phyloP scores from a whole-genome alignment of 495 filamentous ascomycete species.

The Lentithecium fluviatile region DNA sequence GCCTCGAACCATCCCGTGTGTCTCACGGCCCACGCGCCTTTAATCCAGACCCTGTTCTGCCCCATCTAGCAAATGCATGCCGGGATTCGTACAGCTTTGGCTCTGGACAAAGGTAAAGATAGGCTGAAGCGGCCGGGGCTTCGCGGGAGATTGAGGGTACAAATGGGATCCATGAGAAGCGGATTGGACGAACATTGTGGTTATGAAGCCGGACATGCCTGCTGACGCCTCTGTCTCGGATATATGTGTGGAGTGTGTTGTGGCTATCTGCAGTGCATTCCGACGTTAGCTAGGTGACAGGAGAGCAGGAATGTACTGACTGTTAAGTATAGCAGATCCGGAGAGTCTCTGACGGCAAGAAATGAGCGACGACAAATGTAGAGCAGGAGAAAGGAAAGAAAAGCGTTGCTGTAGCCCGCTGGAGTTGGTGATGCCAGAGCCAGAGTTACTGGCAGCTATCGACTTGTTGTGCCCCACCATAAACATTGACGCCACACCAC shows the following conservation, averaged over 20 bases:
- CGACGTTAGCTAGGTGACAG: conserved; percentile 39
- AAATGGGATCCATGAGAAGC: conserved; percentile 40
- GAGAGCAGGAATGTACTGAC: conserved; percentile 23
- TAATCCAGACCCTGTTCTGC: not conserved
- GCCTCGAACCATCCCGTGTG: conserved; percentile 1
- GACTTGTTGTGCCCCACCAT: conserved; percentile 11
- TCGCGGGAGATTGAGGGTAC: conserved; percentile 30
- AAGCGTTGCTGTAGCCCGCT: not conserved
- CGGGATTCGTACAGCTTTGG: conserved; percentile 37
- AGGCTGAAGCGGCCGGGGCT: conserved; percentile 42
- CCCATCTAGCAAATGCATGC: conserved; percentile 6
- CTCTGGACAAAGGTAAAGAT: conserved; percentile 41
- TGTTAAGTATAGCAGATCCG: not conserved
- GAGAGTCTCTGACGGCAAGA: conserved; percentile 1
- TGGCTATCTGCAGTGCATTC: conserved; percentile 32
- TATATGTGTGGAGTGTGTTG: conserved; percentile 10
- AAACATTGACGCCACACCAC: conserved; percentile 2
- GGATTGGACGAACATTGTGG: conserved; percentile 64
- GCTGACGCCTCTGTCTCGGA: conserved; percentile 8
- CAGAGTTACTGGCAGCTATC: too few relatives aligned
- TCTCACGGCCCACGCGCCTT: not conserved
- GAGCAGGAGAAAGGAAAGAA: conserved; percentile 7
- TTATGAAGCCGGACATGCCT: conserved; percentile 66
- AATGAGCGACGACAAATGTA: conserved; percentile 7
- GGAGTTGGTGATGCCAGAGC: not conserved